Evolutionary conservation across 495 filamentous ascomycete species (phyloP), one percentile per base, ranked within the genome.

Genomic region (Hypoxylon crocopeplum): DNA sequence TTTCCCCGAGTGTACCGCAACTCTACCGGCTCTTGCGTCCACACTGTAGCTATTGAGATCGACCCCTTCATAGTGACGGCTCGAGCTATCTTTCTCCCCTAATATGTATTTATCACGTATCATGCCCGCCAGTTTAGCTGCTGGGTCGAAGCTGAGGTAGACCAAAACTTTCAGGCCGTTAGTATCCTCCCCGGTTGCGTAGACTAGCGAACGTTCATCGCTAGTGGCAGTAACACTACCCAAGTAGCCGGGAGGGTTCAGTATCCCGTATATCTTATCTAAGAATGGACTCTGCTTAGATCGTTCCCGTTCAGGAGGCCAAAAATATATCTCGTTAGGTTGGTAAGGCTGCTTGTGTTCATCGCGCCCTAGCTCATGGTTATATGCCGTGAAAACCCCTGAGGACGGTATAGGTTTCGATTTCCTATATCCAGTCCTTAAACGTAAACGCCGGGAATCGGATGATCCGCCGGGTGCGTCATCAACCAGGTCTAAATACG

Each of bases 401-500:
- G 36, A 36, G 19, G 39, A 44, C 3, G 38, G 41, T 6, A 20
- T 36, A n/a, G 56, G 65, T 17, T 59, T 48, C 20, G 50, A 51
- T 33, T 64, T 56, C 12, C 64, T 67, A 20, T 77, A 77, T 20
- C 82, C 82, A 12, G 77, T 76, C 5, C 84, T 78, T 11, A 86
- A 62, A 19, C 84, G 79, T 11, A 84, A 71, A 6, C 79, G 79
- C 59, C 72, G 69, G 15, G 56, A 59, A 37, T 58, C 45, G 64
- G 71, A 56, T 73, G 64, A 69, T 48, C 40, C 68, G 66, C 13
- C 63, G 69, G 32, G 70, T 56, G 22, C 56, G 54, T 86, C 83
- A 55, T 88, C 82, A 24, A 91, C 83, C 2, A 91, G 71, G 56
- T 91, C 88, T 7, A 90, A 39, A 59, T 84, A 90, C 2, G 85